A percentile compares a stretch with the other conserved stretches of the same genome.
Conservation (phyloP, 2,329 filamentous ascomycete species). For the Fusarium pilosicola region DNA sequence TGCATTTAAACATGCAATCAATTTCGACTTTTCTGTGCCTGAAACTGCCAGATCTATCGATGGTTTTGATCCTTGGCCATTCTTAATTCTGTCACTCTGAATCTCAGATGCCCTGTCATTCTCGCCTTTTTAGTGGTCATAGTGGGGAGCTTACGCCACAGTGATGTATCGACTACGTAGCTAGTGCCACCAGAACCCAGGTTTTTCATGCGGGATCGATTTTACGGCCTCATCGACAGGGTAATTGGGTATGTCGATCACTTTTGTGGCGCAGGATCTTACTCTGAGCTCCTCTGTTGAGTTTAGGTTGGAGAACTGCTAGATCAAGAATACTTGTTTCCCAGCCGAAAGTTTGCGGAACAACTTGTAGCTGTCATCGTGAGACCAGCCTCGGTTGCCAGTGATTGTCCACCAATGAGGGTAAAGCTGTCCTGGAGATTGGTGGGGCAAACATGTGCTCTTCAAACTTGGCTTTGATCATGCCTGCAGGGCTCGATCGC, state of each 20-base stretch:
- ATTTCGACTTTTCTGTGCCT: not conserved
- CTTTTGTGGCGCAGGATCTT: not conserved
- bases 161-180: not conserved
- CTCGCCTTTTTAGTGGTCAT: not conserved
- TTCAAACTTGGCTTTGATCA: not conserved
- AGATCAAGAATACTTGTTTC: not conserved
- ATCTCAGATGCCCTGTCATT: not conserved
- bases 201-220: not conserved
- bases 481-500: not conserved
- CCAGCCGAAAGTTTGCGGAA: not conserved
- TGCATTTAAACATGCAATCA: not conserved
- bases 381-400: not conserved
- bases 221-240: not conserved
- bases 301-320: no score
- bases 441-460: not conserved
- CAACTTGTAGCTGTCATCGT: not conserved
- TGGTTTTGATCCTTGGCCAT: not conserved
- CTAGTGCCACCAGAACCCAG: not conserved
- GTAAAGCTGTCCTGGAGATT: rapidly evolving
- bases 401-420: not conserved
- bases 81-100: not conserved
- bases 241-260: not conserved
- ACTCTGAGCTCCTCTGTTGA: not conserved
- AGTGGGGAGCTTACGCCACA: not conserved
- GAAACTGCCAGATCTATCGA: not conserved